Percentiles rank a stretch among this genome's conserved stretches.
phyloP scores from a whole-genome alignment of 2,329 filamentous ascomycete genomes.

The Fusarium sp. region DNA sequence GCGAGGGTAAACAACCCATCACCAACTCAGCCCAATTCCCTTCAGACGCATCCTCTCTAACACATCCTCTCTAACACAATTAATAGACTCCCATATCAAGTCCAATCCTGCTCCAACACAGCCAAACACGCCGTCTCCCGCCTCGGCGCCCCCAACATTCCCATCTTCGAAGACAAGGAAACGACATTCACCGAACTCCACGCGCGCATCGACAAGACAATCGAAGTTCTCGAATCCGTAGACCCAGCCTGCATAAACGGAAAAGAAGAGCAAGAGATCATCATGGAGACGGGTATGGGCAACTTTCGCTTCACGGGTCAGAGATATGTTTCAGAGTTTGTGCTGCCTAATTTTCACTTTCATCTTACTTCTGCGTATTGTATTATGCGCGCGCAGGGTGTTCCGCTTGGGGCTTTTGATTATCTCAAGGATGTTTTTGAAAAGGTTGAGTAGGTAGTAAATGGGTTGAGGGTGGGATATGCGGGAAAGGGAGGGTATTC shows the following conservation, averaged over 20 bases:
- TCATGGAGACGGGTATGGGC: conserved; percentile 43
- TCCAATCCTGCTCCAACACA: conserved; percentile 44
- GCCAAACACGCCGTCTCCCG: conserved; percentile 39
- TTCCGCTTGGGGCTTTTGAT: conserved; percentile 69
- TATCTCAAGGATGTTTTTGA: conserved; percentile 55
- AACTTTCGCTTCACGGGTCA: conserved; percentile 47
- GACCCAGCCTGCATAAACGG: conserved; percentile 39
- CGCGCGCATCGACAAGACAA: conserved; percentile 42
- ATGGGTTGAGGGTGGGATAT: too few species aligned
- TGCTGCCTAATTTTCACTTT: conserved; percentile 71
- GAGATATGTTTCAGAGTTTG: conserved; percentile 58
- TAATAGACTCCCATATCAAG: conserved; percentile 38
- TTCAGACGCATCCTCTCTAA: neutral
- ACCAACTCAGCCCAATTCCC: neutral
- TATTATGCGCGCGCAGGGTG: conserved; percentile 67
- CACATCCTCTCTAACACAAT: too few species aligned
- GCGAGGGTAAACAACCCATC: conserved; percentile 27
- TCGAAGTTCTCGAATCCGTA: conserved; percentile 48
- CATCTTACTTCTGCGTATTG: conserved; percentile 68
- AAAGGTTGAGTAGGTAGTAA: conserved; percentile 33
- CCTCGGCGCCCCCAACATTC: conserved; percentile 30
- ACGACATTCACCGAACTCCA: conserved; percentile 48
- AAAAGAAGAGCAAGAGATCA: conserved; percentile 40
- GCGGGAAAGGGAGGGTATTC: conserved; percentile 41
- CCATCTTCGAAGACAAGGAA: conserved; percentile 42